Evolutionary conservation across 345 rosid genomes (phyloP).

Genomic region (Chamaenerion angustifolium): DNA sequence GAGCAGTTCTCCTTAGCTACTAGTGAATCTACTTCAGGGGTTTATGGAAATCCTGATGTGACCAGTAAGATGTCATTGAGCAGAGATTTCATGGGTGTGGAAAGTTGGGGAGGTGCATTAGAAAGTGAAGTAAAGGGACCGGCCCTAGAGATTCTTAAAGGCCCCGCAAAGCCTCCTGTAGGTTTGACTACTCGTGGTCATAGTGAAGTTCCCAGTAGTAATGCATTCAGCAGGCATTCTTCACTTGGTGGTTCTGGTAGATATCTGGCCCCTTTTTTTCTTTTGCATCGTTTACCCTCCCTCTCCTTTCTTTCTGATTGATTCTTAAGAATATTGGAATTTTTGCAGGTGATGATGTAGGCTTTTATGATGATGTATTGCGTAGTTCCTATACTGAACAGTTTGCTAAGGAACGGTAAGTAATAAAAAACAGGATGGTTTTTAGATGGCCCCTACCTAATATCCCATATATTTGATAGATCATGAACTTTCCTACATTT

Average conservation of each 20-base stretch:
- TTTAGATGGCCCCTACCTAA: too few relatives aligned
- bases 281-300: too few relatives aligned
- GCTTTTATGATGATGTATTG: slow-evolving; percentile 24
- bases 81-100: slow-evolving; percentile 10
- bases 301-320: neutral
- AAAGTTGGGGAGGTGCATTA: neutral
- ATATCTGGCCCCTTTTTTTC: slow-evolving; percentile 1
- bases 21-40: slow-evolving; percentile 16
- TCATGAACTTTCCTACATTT: too few relatives aligned
- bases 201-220: slow-evolving; percentile 15
- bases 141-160: slow-evolving; percentile 27
- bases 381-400: slow-evolving; percentile 22
- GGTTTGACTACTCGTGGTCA: slow-evolving; percentile 10
- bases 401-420: slow-evolving; percentile 29
- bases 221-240: slow-evolving; percentile 23
- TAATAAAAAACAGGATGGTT: neutral
- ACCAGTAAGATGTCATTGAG: slow-evolving; percentile 14
- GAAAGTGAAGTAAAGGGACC: slow-evolving; percentile 18
- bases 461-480: too few relatives aligned
- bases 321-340: neutral
- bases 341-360: slow-evolving; percentile 18
- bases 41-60: slow-evolving; percentile 18
- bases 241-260: slow-evolving; percentile 17
- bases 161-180: slow-evolving; percentile 15
- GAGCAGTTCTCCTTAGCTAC: slow-evolving; percentile 14